A percentile compares a stretch with the other conserved stretches of the same genome.
phyloP scores from a whole-genome alignment of 768 basidiomycete genomes.

The Tylopilus intermedius region DNA sequence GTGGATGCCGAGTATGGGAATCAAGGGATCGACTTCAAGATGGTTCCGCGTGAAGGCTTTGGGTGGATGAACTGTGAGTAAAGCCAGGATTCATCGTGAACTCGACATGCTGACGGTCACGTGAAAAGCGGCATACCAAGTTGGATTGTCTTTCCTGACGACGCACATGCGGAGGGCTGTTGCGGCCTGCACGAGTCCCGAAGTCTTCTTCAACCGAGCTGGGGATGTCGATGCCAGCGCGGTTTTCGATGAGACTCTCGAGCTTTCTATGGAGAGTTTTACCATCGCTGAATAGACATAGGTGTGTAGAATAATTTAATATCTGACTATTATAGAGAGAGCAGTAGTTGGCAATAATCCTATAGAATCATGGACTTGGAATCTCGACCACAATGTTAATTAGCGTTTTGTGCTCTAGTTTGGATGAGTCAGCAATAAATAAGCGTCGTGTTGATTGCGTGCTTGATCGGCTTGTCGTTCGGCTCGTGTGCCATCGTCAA shows the following conservation, averaged over 20 bases:
- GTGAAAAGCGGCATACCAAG: conserved; percentile 82
- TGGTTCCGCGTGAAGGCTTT: conserved; percentile 95
- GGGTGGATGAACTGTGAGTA: conserved; percentile 94
- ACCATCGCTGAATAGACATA: conserved; percentile 18
- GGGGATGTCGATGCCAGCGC: conserved; percentile 31
- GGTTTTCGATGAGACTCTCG: conserved; percentile 51
- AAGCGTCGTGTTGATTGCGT: neutral
- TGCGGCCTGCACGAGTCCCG: conserved; percentile 89
- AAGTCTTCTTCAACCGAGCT: conserved; percentile 71
- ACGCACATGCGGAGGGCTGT: conserved; percentile 94
- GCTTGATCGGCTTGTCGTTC: neutral
- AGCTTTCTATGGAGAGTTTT: conserved; percentile 59
- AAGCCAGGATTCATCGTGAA: neutral
- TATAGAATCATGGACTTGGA: neutral
- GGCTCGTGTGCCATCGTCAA: conserved; percentile 11
- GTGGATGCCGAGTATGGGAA: conserved; percentile 98
- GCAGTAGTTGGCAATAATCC: too few relatives aligned
- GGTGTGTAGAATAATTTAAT: conserved; percentile 15
- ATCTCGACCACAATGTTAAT: neutral
- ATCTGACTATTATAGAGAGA: neutral
- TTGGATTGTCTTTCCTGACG: conserved; percentile 91
- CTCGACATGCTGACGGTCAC: conserved; percentile 1
- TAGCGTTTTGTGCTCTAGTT: neutral
- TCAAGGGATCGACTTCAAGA: conserved; percentile 95
- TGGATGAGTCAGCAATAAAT: conserved; percentile 21